phyloP scores from a whole-genome alignment of 148 eudicot species.

The Vaccinium darrowii region DNA sequence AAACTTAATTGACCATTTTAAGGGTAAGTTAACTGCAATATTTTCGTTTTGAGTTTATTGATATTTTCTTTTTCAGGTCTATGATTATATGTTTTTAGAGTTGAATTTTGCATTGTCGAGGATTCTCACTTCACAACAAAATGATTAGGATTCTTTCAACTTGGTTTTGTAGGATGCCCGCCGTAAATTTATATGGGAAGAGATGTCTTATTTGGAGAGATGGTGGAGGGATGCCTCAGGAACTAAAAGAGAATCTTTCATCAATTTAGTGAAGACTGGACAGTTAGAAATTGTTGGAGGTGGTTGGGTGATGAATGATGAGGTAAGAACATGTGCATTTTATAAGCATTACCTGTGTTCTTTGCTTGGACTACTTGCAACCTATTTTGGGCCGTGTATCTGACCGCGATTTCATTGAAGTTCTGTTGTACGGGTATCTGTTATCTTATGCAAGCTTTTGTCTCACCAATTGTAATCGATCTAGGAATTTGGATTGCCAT shows the following conservation, averaged over 20 bases:
- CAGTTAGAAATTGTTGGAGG: constrained; percentile 98
- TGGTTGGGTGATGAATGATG: constrained; percentile 99
- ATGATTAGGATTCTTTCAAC: neutral
- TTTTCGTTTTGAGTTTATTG: neutral
- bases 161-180: constrained; percentile 64
- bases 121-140: neutral
- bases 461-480: neutral
- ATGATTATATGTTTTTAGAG: neutral
- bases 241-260: constrained; percentile 59
- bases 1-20: neutral
- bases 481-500: neutral
- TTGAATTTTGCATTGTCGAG: neutral
- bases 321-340: constrained; percentile 48
- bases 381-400: neutral
- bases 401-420: neutral
- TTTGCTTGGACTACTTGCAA: neutral
- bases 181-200: constrained; percentile 99
- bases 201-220: constrained; percentile 98
- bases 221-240: constrained; percentile 99
- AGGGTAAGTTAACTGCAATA: neutral
- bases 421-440: constrained; percentile 7
- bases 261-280: constrained; percentile 66
- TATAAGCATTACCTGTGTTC: neutral
- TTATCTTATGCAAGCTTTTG: neutral
- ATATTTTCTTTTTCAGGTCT: neutral